phyloP scores from a whole-genome alignment of 495 filamentous ascomycete genomes.

The Aspergillus campestris region DNA sequence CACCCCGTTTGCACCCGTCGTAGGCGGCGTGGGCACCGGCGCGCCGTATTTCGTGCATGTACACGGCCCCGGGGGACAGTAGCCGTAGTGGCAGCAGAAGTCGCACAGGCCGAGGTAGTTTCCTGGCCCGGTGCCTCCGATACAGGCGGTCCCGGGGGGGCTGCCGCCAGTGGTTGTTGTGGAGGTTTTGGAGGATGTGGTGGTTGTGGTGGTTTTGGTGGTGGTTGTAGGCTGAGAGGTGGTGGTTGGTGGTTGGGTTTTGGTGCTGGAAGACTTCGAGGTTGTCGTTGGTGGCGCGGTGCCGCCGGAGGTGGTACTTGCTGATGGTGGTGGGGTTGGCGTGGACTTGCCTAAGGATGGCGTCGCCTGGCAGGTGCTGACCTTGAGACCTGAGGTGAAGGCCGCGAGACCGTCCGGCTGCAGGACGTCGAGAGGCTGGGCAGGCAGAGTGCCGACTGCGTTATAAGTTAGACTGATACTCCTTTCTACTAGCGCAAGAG shows the following conservation, averaged over 20 bases:
- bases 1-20: conserved; percentile 17
- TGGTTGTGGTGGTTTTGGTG: conserved; percentile 3
- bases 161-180: conserved; percentile 9
- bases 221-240: conserved; percentile 2
- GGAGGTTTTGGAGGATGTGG: conserved; percentile 8
- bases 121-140: conserved; percentile 26
- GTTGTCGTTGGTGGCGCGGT: no score
- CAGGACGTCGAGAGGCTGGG: conserved; percentile 31
- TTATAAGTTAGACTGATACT: no score
- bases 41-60: conserved; percentile 27
- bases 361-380: conserved; percentile 34
- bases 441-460: conserved; percentile 38
- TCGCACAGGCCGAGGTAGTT: conserved; percentile 36
- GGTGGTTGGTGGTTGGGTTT: conserved; percentile 9
- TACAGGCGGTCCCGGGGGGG: conserved; percentile 15
- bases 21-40: conserved; percentile 16
- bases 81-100: conserved; percentile 32
- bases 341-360: conserved; percentile 31
- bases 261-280: conserved; percentile 7
- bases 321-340: conserved; percentile 10
- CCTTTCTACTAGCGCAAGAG: background rate
- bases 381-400: conserved; percentile 37
- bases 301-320: background rate
- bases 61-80: conserved; percentile 33
- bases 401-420: conserved; percentile 31